phyloP scores from a whole-genome alignment of 768 basidiomycete genomes.

The Collybia sp. region DNA sequence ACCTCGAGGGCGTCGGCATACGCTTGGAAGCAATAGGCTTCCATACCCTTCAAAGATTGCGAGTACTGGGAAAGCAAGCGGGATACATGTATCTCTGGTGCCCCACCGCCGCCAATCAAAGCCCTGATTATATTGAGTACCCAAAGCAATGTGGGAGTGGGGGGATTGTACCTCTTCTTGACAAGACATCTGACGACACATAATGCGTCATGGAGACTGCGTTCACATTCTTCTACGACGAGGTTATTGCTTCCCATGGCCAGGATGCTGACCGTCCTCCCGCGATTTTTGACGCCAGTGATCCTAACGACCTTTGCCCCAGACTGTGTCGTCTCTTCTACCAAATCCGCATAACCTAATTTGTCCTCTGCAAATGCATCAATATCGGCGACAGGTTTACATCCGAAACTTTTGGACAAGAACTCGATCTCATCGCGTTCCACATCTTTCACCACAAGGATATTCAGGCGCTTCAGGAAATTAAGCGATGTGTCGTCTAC shows the following conservation, averaged over 20 bases:
- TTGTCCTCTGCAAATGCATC: slow-evolving; percentile 98
- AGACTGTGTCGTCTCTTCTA: slow-evolving; percentile 80
- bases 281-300: slow-evolving; percentile 91
- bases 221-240: slow-evolving; percentile 95
- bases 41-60: slow-evolving; percentile 94
- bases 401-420: slow-evolving; percentile 89
- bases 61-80: slow-evolving; percentile 86
- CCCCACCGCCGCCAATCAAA: slow-evolving; percentile 93
- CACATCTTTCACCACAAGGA: slow-evolving; percentile 94
- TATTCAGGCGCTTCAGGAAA: slow-evolving; percentile 95
- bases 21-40: slow-evolving; percentile 98
- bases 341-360: slow-evolving; percentile 91
- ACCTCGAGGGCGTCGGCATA: slow-evolving; percentile 98
- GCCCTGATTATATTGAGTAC: slow-evolving; percentile 41
- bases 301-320: slow-evolving; percentile 92
- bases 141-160: slow-evolving; percentile 16
- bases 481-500: slow-evolving; percentile 96
- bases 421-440: slow-evolving; percentile 99
- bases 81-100: slow-evolving; percentile 97
- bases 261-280: slow-evolving; percentile 92
- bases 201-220: slow-evolving; percentile 97
- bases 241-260: slow-evolving; percentile 92
- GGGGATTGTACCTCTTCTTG: slow-evolving; percentile 81
- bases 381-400: slow-evolving; percentile 95
- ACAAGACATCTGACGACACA: slow-evolving; percentile 98